A percentile compares a stretch with the other conserved stretches of the same genome.
Evolutionary conservation across 805 yeast genomes (phyloP).

Genomic region (Candida montana): DNA sequence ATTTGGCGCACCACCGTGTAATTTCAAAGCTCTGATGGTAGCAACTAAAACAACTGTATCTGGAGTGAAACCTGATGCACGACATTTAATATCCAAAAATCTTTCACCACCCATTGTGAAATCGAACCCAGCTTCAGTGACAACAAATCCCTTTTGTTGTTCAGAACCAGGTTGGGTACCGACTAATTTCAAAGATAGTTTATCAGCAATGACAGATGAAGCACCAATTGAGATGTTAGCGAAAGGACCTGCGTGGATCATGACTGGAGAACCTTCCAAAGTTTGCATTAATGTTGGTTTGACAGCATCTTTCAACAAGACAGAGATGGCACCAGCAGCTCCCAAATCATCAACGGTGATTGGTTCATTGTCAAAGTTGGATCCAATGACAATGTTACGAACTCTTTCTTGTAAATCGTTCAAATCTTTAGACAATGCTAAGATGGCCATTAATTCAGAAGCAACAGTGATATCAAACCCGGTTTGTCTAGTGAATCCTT

Average conservation of each 20-base stretch:
- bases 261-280: conserved; percentile 81
- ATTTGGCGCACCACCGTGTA: conserved; percentile 87
- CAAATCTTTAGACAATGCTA: conserved; percentile 69
- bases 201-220: conserved; percentile 76
- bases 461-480: conserved; percentile 98
- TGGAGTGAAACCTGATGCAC: conserved; percentile 75
- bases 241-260: conserved; percentile 86
- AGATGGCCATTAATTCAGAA: conserved; percentile 91
- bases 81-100: conserved; percentile 75
- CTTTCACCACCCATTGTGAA: conserved; percentile 92
- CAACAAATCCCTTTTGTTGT: conserved; percentile 62
- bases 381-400: conserved; percentile 71
- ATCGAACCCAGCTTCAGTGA: conserved; percentile 86
- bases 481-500: conserved; percentile 76
- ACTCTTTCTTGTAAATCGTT: conserved; percentile 69
- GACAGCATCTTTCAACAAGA: conserved; percentile 73
- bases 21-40: conserved; percentile 76
- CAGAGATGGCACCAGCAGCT: conserved; percentile 82
- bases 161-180: conserved; percentile 49
- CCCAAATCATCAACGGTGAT: conserved; percentile 81
- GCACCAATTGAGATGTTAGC: conserved; percentile 88
- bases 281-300: conserved; percentile 87
- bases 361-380: conserved; percentile 64
- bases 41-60: conserved; percentile 79
- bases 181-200: conserved; percentile 72